Evolutionary conservation across 2,329 filamentous ascomycete species (phyloP).

Genomic region (Xylaria sp.): DNA sequence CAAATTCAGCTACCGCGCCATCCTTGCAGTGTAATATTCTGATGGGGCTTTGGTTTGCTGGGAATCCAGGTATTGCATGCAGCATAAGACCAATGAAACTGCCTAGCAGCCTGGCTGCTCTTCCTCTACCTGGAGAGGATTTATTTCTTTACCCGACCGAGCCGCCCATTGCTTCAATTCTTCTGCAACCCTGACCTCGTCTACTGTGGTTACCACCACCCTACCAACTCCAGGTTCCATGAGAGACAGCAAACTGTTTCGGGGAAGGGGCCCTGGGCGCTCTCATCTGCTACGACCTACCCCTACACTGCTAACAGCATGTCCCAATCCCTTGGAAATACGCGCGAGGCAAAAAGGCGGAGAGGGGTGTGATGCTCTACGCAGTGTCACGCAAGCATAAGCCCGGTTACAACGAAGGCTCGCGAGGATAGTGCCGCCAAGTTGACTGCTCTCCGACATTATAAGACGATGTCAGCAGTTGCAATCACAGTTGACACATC

Average conservation of each 20-base stretch:
- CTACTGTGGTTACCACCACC: neutral
- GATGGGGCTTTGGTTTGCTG: conserved; percentile 21
- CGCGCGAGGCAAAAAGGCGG: neutral
- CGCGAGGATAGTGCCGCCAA: conserved; percentile 23
- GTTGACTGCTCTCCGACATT: conserved; percentile 5
- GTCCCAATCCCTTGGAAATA: conserved; percentile 24
- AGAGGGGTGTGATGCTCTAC: conserved; percentile 12
- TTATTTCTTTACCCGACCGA: conserved; percentile 36
- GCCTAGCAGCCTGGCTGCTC: conserved; percentile 28
- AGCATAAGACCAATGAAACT: conserved; percentile 23
- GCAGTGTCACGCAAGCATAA: conserved; percentile 22
- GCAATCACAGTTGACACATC: conserved; percentile 5
- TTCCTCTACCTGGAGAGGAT: conserved; percentile 24
- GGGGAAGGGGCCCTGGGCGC: neutral
- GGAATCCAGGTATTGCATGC: conserved; percentile 16
- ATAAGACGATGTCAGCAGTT: conserved; percentile 11
- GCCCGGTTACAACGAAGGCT: conserved; percentile 27
- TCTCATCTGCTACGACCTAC: neutral
- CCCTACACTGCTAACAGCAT: conserved; percentile 6
- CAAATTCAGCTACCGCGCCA: neutral
- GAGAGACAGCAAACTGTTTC: neutral
- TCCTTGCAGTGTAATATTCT: conserved; percentile 23
- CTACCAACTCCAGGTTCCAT: neutral
- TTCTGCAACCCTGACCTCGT: conserved; percentile 15
- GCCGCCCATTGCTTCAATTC: conserved; percentile 19